These are phyloP conservation scores for Cercospora zeina DNA, from an alignment of 2,329 filamentous ascomycete genomes.

Conservation along the genomic window DNA sequence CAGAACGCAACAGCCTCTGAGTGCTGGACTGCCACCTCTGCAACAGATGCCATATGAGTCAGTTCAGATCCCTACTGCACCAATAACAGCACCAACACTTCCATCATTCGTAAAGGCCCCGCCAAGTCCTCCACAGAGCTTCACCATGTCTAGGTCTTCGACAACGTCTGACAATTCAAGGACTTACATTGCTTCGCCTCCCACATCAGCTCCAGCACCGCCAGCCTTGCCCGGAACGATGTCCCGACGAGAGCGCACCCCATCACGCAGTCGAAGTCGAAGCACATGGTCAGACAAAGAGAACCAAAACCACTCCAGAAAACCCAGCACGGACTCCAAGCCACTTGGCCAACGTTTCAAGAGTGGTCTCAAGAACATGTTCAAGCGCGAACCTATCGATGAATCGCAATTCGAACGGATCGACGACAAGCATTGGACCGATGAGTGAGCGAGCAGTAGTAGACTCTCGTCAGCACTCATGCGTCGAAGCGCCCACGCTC, in stretches of 20 bases:
- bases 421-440: conserved; percentile 37
- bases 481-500: no score
- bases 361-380: conserved; percentile 33
- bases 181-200: conserved; percentile 5
- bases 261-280: conserved; percentile 4
- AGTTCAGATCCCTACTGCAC: conserved; percentile 13
- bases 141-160: background rate
- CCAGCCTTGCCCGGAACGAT: conserved; percentile 32
- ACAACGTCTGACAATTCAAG: conserved; percentile 3
- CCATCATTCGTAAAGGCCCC: conserved; percentile 20
- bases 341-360: conserved; percentile 30
- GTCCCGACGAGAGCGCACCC: conserved; percentile 22
- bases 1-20: conserved; percentile 3
- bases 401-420: conserved; percentile 33
- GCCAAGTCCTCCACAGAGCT: conserved; percentile 26
- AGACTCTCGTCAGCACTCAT: no score
- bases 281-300: conserved; percentile 1
- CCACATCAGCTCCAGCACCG: background rate
- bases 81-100: conserved; percentile 16
- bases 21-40: background rate
- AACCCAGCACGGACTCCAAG: background rate
- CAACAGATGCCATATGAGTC: conserved; percentile 25
- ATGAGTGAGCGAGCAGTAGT: conserved; percentile 26
- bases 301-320: background rate
- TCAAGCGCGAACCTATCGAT: conserved; percentile 33